These are phyloP conservation scores for Somion occarium DNA, from an alignment of 1,284 basidiomycete species.

Conservation along the genomic window DNA sequence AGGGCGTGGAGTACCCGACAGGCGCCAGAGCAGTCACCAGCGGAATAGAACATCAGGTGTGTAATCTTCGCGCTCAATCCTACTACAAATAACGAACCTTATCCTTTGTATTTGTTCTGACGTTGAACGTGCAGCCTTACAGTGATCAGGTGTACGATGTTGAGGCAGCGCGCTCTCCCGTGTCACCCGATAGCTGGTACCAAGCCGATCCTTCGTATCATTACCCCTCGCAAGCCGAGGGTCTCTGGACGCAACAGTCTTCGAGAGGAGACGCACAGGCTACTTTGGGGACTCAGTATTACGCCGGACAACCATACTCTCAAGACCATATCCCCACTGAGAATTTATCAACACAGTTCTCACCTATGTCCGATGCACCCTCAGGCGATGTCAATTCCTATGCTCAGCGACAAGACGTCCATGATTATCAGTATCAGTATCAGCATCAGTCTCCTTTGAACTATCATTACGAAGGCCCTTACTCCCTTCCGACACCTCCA, in stretches of 20 bases:
- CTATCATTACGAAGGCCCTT: background rate
- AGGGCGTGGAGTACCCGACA: background rate
- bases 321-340: background rate
- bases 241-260: background rate
- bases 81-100: background rate
- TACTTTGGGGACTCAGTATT: slow-evolving; percentile 2
- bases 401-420: background rate
- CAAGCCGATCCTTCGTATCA: background rate
- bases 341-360: background rate
- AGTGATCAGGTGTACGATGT: background rate
- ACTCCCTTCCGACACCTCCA: slow-evolving; percentile 1
- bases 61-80: background rate
- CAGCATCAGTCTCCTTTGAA: background rate
- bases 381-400: background rate
- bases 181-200: background rate
- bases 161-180: background rate
- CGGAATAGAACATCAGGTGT: background rate
- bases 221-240: background rate
- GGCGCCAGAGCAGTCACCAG: background rate
- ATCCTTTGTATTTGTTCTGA: background rate
- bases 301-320: background rate
- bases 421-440: background rate
- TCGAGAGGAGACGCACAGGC: background rate
- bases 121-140: background rate
- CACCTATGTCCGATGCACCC: slow-evolving; percentile 5